Percentiles rank a stretch among this genome's conserved stretches.
phyloP scores from a whole-genome alignment of 306 rosid genomes.

The Lotus japonicus region DNA sequence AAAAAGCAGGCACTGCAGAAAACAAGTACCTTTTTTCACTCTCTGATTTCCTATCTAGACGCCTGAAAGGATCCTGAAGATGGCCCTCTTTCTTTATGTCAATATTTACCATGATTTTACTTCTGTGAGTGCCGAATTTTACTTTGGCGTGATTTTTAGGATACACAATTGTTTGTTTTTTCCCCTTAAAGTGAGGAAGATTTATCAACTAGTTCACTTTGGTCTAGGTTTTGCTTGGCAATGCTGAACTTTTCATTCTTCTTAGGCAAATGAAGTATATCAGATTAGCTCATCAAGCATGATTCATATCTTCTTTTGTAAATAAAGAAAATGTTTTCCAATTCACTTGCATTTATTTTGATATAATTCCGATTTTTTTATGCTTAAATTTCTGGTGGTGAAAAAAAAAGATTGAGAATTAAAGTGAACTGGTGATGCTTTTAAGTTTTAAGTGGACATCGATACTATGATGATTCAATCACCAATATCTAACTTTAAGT shows the following conservation, averaged over 20 bases:
- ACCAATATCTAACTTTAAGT: too few species aligned
- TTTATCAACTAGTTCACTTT: neutral
- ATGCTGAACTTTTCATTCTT: slow-evolving; percentile 1
- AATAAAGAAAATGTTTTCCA: neutral
- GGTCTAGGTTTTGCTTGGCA: neutral
- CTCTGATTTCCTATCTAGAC: neutral
- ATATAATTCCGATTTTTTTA: neutral
- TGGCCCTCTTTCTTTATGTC: neutral
- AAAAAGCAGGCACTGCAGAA: neutral
- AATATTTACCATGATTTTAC: neutral
- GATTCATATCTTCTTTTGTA: slow-evolving; percentile 5
- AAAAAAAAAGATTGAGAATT: neutral
- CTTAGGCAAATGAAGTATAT: neutral
- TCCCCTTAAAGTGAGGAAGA: neutral
- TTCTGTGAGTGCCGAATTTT: neutral
- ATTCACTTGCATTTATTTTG: neutral
- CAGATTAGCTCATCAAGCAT: neutral
- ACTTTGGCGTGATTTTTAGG: neutral
- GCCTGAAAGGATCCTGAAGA: slow-evolving; percentile 11
- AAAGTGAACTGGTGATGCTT: too few species aligned
- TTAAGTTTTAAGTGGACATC: too few species aligned
- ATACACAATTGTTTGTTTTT: neutral
- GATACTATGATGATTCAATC: too few species aligned
- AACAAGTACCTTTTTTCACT: neutral
- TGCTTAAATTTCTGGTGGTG: neutral